Evolutionary conservation across 768 basidiomycete genomes (phyloP).

Genomic region (Tylopilus vinaceipallidus): DNA sequence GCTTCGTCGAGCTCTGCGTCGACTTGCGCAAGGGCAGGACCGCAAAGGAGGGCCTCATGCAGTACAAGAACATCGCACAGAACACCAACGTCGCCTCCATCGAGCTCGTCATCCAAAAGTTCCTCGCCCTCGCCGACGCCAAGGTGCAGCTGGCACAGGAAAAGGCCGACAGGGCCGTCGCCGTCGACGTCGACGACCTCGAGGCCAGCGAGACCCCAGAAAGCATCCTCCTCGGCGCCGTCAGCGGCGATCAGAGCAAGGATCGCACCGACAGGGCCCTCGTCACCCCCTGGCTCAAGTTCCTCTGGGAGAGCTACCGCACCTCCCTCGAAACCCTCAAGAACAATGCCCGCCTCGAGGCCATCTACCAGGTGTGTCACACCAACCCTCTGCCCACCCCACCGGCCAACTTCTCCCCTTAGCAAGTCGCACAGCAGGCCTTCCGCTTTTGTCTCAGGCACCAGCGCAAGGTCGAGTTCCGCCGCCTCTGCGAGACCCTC

Average conservation of each 20-base stretch:
- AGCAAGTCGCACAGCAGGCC: constrained; percentile 96
- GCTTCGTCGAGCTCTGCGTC: constrained; percentile 95
- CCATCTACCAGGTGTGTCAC: constrained; percentile 82
- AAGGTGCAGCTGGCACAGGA: constrained; percentile 87
- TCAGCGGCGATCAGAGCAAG: constrained; percentile 86
- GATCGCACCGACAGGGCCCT: constrained; percentile 93
- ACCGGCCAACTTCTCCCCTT: not conserved
- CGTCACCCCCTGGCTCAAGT: constrained; percentile 97
- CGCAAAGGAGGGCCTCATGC: constrained; percentile 94
- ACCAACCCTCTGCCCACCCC: fast-evolving
- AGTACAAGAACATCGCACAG: constrained; percentile 97
- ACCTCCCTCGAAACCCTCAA: constrained; percentile 94
- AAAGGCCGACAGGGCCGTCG: constrained; percentile 74
- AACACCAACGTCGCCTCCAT: constrained; percentile 89
- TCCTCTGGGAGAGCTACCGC: constrained; percentile 98
- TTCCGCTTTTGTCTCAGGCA: constrained; percentile 96
- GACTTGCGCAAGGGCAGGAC: constrained; percentile 91
- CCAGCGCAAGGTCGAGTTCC: constrained; percentile 94
- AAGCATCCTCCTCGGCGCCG: constrained; percentile 85
- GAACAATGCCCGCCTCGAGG: constrained; percentile 90
- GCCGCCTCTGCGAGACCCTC: constrained; percentile 93
- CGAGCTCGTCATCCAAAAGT: constrained; percentile 85
- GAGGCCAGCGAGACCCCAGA: constrained; percentile 96
- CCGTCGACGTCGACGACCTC: constrained; percentile 88
- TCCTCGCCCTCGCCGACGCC: constrained; percentile 76